phyloP scores from a whole-genome alignment of 176 grass and related monocot species.

The Dendrocalamus sinicus region DNA sequence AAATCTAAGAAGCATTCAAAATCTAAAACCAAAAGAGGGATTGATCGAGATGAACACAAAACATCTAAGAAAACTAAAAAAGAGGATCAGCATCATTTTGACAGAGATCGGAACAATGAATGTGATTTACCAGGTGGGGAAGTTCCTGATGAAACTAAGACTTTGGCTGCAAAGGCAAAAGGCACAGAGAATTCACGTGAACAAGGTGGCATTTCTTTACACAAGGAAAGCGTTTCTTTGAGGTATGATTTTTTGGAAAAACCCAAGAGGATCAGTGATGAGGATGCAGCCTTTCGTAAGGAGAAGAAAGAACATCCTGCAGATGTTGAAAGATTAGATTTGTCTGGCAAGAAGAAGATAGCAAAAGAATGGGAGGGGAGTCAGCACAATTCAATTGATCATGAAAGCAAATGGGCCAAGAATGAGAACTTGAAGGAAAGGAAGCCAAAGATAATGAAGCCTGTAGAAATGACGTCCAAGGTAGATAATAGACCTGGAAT shows the following conservation, averaged over 20 bases:
- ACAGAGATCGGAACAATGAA: slow-evolving; percentile 43
- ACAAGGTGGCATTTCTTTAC: slow-evolving; percentile 21
- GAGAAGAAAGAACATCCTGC: slow-evolving; percentile 39
- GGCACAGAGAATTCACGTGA: slow-evolving; percentile 22
- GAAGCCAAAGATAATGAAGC: slow-evolving; percentile 31
- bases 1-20: slow-evolving; percentile 57
- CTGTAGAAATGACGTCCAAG: slow-evolving; percentile 15
- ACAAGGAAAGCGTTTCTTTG: slow-evolving; percentile 48
- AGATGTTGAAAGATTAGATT: slow-evolving; percentile 45
- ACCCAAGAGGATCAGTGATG: slow-evolving; percentile 32
- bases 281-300: slow-evolving; percentile 28
- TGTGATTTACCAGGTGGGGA: slow-evolving; percentile 31
- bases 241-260: slow-evolving; percentile 37
- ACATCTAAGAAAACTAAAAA: slow-evolving; percentile 65
- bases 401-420: neutral
- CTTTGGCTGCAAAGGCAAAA: slow-evolving; percentile 42
- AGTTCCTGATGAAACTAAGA: slow-evolving; percentile 41
- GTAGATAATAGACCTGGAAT: slow-evolving; percentile 28
- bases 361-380: slow-evolving; percentile 40
- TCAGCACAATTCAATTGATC: slow-evolving; percentile 24
- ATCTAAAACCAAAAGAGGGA: slow-evolving; percentile 58
- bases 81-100: slow-evolving; percentile 47
- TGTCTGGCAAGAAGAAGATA: slow-evolving; percentile 42
- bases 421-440: slow-evolving; percentile 39
- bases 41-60: slow-evolving; percentile 59